Evolutionary conservation across 345 rosid species (phyloP), one percentile per base, ranked within the genome.

Genomic region (Eucalyptus cloeziana): DNA sequence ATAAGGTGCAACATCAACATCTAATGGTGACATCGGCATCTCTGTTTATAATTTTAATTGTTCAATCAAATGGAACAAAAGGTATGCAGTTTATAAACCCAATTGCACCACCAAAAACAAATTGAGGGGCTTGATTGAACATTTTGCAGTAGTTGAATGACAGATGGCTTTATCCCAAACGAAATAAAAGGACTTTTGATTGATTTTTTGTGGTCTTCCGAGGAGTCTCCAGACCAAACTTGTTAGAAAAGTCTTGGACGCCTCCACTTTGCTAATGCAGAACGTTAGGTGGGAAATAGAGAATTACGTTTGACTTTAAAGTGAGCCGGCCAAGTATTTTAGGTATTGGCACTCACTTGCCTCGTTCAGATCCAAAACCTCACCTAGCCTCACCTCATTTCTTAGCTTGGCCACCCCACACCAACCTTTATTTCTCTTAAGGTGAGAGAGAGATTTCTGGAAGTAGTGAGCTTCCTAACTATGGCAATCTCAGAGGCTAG

Each of bases 341-440:
- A 62, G 71, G 33, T 30, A 62, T 30, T 62, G 37, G 19, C 43
- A 40, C 43, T 40, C 43, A 40, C 5, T 40, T 40, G 43, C 71
- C 71, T 14, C 5, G 71, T 14, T 64, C 5, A 64, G 0, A 30
- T 64, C 37, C 37, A 13, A 1, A 30, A 13, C 33, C 64, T 58
- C 64, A 4, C 12, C 30, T 58, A n/a, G 1, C 13, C n/a, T 58
- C 64, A 24, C 6, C 31, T 60, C 67, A 60, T 60, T 60, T 27
- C 67, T 25, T 5, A 27, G 2, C 15, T 25, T 0, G 67, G 67
- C 31, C n/a, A 25, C 15, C 0, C n/a, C 67, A 60, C 67, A 6
- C 4, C 19, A 7, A 7, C 10, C 5, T 13, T 62, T 14, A 0
- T 14, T 62, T 7, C 3, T 7, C 10, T n/a, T n/a, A 2, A n/a